Conservation (phyloP, 1,139 yeast species). For the Eremothecium sinecaudum region DNA sequence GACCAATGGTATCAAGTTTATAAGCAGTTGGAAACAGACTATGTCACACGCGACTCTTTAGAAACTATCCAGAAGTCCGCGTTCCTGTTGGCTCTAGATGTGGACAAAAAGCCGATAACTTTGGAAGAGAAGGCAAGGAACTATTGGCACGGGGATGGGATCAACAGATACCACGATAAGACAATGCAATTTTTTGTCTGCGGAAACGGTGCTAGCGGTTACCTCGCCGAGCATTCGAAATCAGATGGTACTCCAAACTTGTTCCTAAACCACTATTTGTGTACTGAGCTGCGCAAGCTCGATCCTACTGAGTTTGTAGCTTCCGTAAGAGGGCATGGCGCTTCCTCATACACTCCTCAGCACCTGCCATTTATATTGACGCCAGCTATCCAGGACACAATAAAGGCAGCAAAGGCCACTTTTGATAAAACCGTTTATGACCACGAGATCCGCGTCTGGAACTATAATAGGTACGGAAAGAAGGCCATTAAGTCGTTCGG, state of each 20-base stretch:
- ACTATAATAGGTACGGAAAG: slow-evolving; percentile 65
- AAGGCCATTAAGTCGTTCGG: slow-evolving; percentile 57
- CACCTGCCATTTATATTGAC: slow-evolving; percentile 40
- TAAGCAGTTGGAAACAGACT: slow-evolving; percentile 46
- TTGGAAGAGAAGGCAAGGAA: slow-evolving; percentile 78
- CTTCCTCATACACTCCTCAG: slow-evolving; percentile 22
- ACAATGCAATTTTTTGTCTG: slow-evolving; percentile 78
- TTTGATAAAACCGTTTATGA: slow-evolving; percentile 44
- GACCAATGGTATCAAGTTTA: slow-evolving; percentile 69
- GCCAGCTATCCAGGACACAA: slow-evolving; percentile 43
- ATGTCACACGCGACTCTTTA: slow-evolving; percentile 48
- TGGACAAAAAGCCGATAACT: slow-evolving; percentile 57
- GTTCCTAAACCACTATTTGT: slow-evolving; percentile 71
- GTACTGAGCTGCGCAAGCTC: slow-evolving; percentile 45
- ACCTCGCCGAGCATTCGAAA: slow-evolving; percentile 91
- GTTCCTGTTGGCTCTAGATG: slow-evolving; percentile 71
- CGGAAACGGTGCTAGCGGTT: slow-evolving; percentile 82
- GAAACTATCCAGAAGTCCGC: slow-evolving; percentile 69
- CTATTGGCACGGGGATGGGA: slow-evolving; percentile 93
- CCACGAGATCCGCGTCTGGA: slow-evolving; percentile 58
- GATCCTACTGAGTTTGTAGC: slow-evolving; percentile 35
- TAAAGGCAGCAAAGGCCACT: slow-evolving; percentile 46
- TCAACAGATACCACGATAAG: slow-evolving; percentile 86
- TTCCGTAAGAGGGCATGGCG: slow-evolving; percentile 6
- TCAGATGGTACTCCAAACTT: slow-evolving; percentile 98